Base-by-base conservation (phyloP, 371 early-diverging fungal genomes). In the Chytridiales sp. region DNA sequence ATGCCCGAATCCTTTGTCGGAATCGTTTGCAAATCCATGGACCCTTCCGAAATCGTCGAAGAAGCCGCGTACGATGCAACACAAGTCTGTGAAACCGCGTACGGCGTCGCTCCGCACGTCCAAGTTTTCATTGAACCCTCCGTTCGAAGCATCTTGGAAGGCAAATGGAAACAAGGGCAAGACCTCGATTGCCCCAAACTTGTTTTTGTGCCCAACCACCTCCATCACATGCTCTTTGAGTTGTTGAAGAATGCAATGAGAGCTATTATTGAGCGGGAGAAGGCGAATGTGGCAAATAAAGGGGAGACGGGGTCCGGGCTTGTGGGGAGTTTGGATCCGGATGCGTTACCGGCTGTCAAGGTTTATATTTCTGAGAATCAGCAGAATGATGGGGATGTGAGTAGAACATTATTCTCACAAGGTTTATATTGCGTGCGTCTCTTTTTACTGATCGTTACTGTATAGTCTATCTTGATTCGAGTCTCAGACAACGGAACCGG, bases 171-270 rank as follows among this genome's bases (percentile, higher is more conserved):
- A 22, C n/a, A n/a, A n/a, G n/a, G n/a, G n/a, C 3, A 9, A n/a
- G n/a, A n/a, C n/a, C n/a, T n/a, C n/a, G n/a, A n/a, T n/a, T n/a
- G n/a, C n/a, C 0, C 13, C 76, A 81, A 21, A 49, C 92, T 94
- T 66, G 92, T 89, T 85, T 93, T 93, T 70, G 89, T 95, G 42
- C 93, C 93, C 4, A 85, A 86, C 31, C 94, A 94, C 73, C 74
- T 95, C 61, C 91, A 89, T 69, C 93, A 95, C 67, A 91, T 93
- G 89, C 50, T 95, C 13, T 95, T 95, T 77, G 96, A 95, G 77
- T 74, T 94, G 51, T 70, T 93, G 50, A 95, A 95, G 77, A 95
- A 95, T 73, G 86, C 89, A 19, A 79, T 94, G 61, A 85, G 96
- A 38, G 94, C 94, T 8, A 88, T 90, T 1, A 89, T 95, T 19